Evolutionary conservation across 73 alveolate species (phyloP).

Genomic region (Effrenium voratum): DNA sequence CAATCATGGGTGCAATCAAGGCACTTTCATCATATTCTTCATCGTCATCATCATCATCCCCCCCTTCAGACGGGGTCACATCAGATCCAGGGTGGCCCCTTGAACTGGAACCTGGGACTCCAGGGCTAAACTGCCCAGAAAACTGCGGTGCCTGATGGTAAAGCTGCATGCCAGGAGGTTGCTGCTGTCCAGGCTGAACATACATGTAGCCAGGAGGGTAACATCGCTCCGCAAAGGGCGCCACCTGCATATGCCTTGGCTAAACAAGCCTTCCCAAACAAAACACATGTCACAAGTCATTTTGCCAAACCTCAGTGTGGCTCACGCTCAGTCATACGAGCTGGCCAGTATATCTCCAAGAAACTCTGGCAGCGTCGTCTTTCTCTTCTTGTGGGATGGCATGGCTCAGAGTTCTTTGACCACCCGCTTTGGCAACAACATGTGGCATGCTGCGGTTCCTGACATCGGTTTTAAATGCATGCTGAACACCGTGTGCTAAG

Average conservation of each 20-base stretch:
- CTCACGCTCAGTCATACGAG: neutral
- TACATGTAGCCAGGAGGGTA: neutral
- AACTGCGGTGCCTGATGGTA: neutral
- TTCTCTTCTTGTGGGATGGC: neutral
- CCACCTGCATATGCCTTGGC: neutral
- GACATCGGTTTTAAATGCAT: too few relatives aligned
- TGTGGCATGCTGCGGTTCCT: too few relatives aligned
- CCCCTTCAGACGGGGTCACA: neutral
- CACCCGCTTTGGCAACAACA: too few relatives aligned
- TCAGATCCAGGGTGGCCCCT: neutral
- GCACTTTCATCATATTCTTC: neutral
- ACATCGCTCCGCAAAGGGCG: neutral
- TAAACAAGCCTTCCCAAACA: neutral
- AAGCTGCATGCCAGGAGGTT: neutral
- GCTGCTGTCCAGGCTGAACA: neutral
- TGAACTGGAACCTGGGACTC: neutral
- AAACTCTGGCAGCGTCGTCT: neutral
- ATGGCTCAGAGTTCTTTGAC: too few relatives aligned
- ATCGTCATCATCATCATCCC: neutral
- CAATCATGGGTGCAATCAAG: neutral
- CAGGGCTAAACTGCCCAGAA: neutral
- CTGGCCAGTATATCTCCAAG: neutral
- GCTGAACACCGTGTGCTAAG: too few relatives aligned
- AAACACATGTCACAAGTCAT: neutral
- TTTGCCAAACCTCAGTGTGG: neutral